Percentiles rank a stretch among this genome's conserved stretches.
These are phyloP conservation scores for Malassezia brasiliensis DNA, from an alignment of 1,284 basidiomycete genomes.

Conservation along the genomic window DNA sequence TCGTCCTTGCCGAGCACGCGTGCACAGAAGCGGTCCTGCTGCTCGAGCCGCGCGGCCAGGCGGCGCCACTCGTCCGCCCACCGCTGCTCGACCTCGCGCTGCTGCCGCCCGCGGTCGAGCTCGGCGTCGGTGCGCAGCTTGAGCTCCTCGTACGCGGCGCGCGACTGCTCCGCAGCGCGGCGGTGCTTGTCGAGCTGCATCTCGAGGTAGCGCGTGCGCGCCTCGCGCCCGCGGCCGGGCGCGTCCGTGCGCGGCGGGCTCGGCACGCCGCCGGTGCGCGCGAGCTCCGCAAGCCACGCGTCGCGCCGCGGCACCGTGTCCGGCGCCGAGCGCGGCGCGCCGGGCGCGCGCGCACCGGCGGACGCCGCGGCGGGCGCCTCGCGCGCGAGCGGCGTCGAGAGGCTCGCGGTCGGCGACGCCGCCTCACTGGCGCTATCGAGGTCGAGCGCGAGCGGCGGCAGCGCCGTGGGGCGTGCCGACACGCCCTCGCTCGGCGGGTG, in stretches of 20 bases:
- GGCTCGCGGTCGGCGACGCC: too few species aligned
- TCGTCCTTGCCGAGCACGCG: constrained; percentile 43
- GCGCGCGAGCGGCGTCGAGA: too few species aligned
- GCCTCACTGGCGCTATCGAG: too few species aligned
- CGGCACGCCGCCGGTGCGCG: neutral
- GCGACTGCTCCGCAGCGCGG: constrained; percentile 10
- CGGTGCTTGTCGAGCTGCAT: constrained; percentile 14
- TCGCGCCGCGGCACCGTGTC: neutral
- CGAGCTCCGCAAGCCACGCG: neutral
- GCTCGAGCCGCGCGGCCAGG: constrained; percentile 26
- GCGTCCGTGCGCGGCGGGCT: neutral
- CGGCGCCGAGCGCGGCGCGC: neutral
- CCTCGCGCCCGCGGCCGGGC: neutral
- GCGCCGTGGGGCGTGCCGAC: too few species aligned
- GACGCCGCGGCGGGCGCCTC: neutral
- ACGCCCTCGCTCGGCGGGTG: neutral
- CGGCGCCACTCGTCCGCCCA: constrained; percentile 10
- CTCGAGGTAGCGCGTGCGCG: constrained; percentile 8
- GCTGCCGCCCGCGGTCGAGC: constrained; percentile 29
- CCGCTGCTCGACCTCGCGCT: constrained; percentile 31
- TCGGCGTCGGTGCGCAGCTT: constrained; percentile 33
- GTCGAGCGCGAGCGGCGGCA: too few species aligned
- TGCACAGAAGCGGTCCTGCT: constrained; percentile 39
- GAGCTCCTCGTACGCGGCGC: constrained; percentile 29
- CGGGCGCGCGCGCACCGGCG: neutral